Conservation (phyloP, 78 protist species). For the Anaeramoeba ignava region DNA sequence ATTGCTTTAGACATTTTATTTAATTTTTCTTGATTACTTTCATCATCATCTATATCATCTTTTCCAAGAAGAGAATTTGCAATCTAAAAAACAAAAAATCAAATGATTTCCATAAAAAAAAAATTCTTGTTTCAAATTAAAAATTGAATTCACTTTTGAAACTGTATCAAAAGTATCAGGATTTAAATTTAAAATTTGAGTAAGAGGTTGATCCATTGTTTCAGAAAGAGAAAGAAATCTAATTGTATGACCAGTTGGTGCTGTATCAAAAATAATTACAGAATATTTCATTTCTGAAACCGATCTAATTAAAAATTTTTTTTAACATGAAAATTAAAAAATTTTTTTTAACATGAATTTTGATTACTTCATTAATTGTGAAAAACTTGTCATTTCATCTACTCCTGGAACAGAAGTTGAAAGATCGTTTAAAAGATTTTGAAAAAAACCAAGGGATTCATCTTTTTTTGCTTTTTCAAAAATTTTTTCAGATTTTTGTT, state of each 20-base stretch:
- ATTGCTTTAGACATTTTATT: background rate
- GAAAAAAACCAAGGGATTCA: too few species aligned
- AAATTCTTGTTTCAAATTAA: too few species aligned
- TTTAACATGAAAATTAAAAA: too few species aligned
- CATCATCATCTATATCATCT: background rate
- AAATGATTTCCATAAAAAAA: too few species aligned
- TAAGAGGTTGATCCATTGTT: background rate
- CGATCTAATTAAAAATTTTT: too few species aligned
- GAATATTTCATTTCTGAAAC: slow-evolving; percentile 51
- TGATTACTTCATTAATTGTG: background rate
- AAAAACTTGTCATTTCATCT: background rate
- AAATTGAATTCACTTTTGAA: background rate
- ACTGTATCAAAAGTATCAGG: background rate
- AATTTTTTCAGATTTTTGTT: background rate
- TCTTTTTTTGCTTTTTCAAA: background rate
- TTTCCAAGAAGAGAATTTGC: background rate
- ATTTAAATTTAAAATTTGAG: background rate
- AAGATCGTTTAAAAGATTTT: too few species aligned
- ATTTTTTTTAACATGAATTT: too few species aligned
- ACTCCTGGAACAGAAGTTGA: background rate
- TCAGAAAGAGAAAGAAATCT: slow-evolving; percentile 75
- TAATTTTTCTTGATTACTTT: background rate
- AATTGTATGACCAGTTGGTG: slow-evolving; percentile 99
- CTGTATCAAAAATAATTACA: slow-evolving; percentile 91
- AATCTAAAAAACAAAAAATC: too few species aligned